phyloP scores from a whole-genome alignment of 169 alveolate genomes.

The Plasmodium relictum region DNA sequence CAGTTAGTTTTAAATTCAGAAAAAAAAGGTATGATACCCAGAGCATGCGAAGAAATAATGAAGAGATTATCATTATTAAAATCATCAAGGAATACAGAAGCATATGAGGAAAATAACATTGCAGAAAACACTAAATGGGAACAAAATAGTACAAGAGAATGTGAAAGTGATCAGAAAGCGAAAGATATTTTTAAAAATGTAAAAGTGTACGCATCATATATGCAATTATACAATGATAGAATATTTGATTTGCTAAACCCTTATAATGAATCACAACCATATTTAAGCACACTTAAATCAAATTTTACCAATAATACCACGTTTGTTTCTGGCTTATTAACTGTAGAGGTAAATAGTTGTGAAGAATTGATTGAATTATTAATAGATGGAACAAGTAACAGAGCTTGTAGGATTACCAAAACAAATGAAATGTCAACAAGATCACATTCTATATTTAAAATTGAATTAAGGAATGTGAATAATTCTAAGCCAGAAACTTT shows the following conservation, averaged over 20 bases:
- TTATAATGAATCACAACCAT: slow-evolving; percentile 62
- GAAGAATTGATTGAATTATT: slow-evolving; percentile 85
- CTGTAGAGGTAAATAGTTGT: slow-evolving; percentile 79
- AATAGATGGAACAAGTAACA: slow-evolving; percentile 83
- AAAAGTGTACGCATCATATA: slow-evolving; percentile 81
- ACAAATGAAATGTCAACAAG: slow-evolving; percentile 88
- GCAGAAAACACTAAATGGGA: background rate
- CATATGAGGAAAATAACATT: background rate
- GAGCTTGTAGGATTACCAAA: slow-evolving; percentile 88
- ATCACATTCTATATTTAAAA: slow-evolving; percentile 88
- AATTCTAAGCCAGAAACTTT: slow-evolving; percentile 35
- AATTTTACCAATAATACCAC: slow-evolving; percentile 31
- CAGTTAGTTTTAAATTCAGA: slow-evolving; percentile 75
- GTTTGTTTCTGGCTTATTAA: slow-evolving; percentile 77
- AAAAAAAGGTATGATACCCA: slow-evolving; percentile 82
- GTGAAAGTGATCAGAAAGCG: slow-evolving; percentile 6
- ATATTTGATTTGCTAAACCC: slow-evolving; percentile 82
- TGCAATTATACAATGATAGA: slow-evolving; percentile 84
- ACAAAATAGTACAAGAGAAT: background rate
- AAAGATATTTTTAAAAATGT: slow-evolving; percentile 60
- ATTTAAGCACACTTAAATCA: slow-evolving; percentile 62
- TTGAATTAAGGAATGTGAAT: slow-evolving; percentile 72
- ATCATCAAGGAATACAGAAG: background rate
- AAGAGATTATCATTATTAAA: slow-evolving; percentile 51
- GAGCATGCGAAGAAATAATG: slow-evolving; percentile 85